Base-by-base conservation (phyloP, 768 basidiomycete genomes). In the Coprinopsis marcescibilis region DNA sequence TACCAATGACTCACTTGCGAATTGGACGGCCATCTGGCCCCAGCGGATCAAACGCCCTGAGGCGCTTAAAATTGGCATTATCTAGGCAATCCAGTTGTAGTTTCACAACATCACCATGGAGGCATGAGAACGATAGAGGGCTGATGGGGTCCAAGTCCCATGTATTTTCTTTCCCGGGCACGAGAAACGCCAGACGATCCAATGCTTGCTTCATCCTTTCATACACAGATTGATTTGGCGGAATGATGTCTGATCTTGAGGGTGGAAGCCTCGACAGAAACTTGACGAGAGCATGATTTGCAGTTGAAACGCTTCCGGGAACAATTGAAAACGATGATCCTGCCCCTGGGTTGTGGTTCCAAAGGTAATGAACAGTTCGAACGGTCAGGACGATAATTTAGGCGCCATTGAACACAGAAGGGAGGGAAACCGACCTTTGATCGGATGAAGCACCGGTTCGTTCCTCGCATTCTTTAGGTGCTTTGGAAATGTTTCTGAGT, bases 91-190 rank as follows among this genome's bases (percentile, higher is more conserved):
- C 76, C 0, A 64, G 61, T 57, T 88, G 85, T 13, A 64, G 69
- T 57, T 72, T 65, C 23, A 74, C 60, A 6, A 76, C 63, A 3
- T 81, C 78, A 7, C 66, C 65, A 0, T 80, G 52, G 26, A 84
- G 69, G 53, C 79, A 79, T 8, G 76, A 83, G 56, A 89, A 89
- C 5, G 84, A 86, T 41, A 88, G 65, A 1, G 79, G 67, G 4
- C 77, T 85, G 14, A 57, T 48, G 10, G 84, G 79, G 55, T 82
- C 71, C 23, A 78, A 73, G 8, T 64, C 57, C 10, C 20, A 3
- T 7, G 69, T 67, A 27, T 82, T 71, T 19, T 62, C 60, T 11
- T 71, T 60, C 53, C 77, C 70, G 19, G 60, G 67, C 29, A 65
- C 67, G n/a, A 83, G 62, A 24, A 76, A 70, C 7, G 80, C 71